A percentile compares a stretch with the other conserved stretches of the same genome.
Evolutionary conservation across 768 basidiomycete species (phyloP).

Genomic region (Auricularia heimuer): DNA sequence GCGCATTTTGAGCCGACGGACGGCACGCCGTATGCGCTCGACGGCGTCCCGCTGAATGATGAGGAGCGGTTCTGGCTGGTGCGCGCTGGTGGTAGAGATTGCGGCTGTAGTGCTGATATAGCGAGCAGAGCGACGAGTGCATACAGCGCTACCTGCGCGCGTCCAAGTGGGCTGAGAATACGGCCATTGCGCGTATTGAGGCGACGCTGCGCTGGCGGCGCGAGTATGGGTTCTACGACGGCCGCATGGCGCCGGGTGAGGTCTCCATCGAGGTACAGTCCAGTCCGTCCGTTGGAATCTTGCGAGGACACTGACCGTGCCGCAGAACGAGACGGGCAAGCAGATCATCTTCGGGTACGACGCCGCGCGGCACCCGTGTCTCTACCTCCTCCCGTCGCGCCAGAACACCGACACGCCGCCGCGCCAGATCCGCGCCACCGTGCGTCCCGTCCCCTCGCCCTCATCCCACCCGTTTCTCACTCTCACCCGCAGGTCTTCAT

Average conservation of each 20-base stretch:
- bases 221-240: constrained; percentile 58
- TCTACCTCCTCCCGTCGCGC: constrained; percentile 58
- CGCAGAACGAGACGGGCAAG: constrained; percentile 73
- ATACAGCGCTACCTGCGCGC: constrained; percentile 56
- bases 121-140: constrained; percentile 5
- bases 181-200: constrained; percentile 56
- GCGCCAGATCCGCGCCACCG: constrained; percentile 60
- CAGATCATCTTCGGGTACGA: constrained; percentile 72
- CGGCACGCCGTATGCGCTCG: background rate
- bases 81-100: background rate
- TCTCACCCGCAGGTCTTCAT: constrained; percentile 34
- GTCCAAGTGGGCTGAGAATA: constrained; percentile 53
- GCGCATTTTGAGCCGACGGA: background rate
- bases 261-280: constrained; percentile 64
- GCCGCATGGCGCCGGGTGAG: constrained; percentile 44
- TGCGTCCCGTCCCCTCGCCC: constrained; percentile 16
- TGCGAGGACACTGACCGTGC: background rate
- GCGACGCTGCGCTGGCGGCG: constrained; percentile 70
- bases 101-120: background rate
- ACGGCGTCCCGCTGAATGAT: constrained; percentile 32
- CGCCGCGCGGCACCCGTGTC: constrained; percentile 46
- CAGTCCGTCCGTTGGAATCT: background rate
- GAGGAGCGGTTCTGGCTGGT: constrained; percentile 73
- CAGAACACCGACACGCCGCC: constrained; percentile 69
- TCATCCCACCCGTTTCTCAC: too few species aligned